Conservation (phyloP, 768 basidiomycete genomes). For the Hygrophoropsis aurantiaca region DNA sequence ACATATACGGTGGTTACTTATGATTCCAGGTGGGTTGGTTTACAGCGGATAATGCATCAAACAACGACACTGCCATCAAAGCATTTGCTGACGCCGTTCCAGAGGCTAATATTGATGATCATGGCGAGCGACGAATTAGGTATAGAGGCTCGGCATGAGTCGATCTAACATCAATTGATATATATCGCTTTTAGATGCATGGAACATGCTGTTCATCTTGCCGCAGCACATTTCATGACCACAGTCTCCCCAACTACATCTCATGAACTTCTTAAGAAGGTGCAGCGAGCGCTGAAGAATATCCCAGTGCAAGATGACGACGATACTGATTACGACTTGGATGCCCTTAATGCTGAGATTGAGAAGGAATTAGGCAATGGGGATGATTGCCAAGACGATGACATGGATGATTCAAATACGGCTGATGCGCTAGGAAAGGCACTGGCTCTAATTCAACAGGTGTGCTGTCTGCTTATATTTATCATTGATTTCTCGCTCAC, state of each 20-base stretch:
- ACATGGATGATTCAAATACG: conserved; percentile 4
- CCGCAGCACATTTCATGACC: conserved; percentile 26
- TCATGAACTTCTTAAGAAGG: conserved; percentile 2
- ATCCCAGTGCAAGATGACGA: too few relatives aligned
- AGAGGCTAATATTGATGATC: conserved; percentile 15
- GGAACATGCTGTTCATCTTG: conserved; percentile 32
- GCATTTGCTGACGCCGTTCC: conserved; percentile 16
- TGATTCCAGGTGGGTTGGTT: conserved; percentile 27
- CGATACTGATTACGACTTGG: too few relatives aligned
- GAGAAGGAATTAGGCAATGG: too few relatives aligned
- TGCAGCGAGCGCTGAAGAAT: too few relatives aligned
- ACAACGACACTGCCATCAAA: conserved; percentile 23
- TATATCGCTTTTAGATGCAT: conserved; percentile 36
- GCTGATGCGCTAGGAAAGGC: conserved; percentile 6
- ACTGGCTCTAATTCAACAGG: neutral
- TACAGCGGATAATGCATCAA: conserved; percentile 27
- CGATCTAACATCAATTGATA: too few relatives aligned
- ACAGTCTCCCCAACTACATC: conserved; percentile 14
- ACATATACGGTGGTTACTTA: too few relatives aligned
- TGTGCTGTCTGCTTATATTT: too few relatives aligned
- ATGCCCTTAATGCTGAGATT: too few relatives aligned
- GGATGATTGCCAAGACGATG: too few relatives aligned
- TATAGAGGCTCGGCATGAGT: too few relatives aligned
- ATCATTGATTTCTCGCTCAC: too few relatives aligned
- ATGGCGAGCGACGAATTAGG: too few relatives aligned